Evolutionary conservation across 257 asterid genomes (phyloP), one percentile per base, ranked within the genome.

Genomic region (Echites panduratus): DNA sequence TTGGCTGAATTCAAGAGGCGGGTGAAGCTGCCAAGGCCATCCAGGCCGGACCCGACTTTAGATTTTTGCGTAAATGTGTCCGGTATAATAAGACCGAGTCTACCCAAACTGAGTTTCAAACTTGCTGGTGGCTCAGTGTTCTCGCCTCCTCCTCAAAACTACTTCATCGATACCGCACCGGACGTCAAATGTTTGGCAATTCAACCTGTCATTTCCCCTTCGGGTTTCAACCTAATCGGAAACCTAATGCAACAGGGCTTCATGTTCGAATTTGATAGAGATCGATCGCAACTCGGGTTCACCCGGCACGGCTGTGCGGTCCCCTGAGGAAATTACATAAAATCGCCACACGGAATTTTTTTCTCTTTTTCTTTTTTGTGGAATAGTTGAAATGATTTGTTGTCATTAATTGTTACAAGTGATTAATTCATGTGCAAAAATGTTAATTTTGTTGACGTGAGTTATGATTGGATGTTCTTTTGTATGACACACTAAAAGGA

Each of bases 211-310:
- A 10, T 73, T 0, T 64, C 90, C 17, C 78, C 75, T 0, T 58
- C 77, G 10, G 96, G 94, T 0, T 83, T 82, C 20, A 84, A 96
- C 9, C 87, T 92, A 22, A 73, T 92, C n/a, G 98, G 96, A 43
- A 92, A 92, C 82, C 48, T 92, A 66, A 90, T 92, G 96, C 96
- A 92, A 44, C 98, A 92, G 70, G 98, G 98, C 0, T 92, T 80
- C 66, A 71, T 75, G 48, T 84, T 92, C 69, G 92, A 92, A 65
- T 89, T 87, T 71, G 98, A 88, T 41, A 83, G 73, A 66, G 98
- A 84, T 35, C 84, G 82, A 50, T 73, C 84, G 12, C 82, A 82
- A 9, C 76, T 92, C 1, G 98, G 97, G 5, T 90, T 85, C 22
- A 70, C 96, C 0, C 81, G 91, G 38, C 82, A 63, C 56, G 96